These are phyloP conservation scores for Psidium friedrichsthalianum DNA, from an alignment of 345 rosid genomes.

Conservation along the genomic window DNA sequence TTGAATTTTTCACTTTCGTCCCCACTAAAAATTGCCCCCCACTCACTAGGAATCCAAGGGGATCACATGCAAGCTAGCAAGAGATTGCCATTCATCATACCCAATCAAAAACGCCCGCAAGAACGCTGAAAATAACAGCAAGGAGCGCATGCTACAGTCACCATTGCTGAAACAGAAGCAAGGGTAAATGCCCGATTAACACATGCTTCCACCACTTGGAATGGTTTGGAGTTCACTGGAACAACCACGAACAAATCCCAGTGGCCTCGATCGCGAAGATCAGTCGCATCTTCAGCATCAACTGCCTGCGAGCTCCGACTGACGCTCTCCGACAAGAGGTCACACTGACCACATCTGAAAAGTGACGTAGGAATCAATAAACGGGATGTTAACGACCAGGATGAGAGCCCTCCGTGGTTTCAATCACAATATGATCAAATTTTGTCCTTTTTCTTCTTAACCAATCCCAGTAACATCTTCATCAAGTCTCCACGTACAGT, in stretches of 20 bases:
- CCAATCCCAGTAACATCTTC: conserved; percentile 67
- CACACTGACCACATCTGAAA: not conserved
- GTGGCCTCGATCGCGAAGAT: not conserved
- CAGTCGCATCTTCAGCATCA: not conserved
- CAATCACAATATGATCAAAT: conserved; percentile 71
- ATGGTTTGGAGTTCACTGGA: not conserved
- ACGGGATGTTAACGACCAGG: not conserved
- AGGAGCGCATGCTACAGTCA: conserved; percentile 7
- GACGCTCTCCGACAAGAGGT: not conserved
- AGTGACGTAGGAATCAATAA: not conserved
- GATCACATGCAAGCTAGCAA: too few species aligned
- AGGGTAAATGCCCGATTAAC: not conserved
- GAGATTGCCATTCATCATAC: conserved; percentile 94
- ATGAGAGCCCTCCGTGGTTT: conserved; percentile 31
- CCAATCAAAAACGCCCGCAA: conserved; percentile 50
- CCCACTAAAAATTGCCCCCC: too few species aligned
- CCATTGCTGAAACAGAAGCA: conserved; percentile 7
- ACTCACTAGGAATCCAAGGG: too few species aligned
- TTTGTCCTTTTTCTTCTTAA: conserved; percentile 40
- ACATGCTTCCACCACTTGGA: not conserved
- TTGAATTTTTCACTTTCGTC: too few species aligned
- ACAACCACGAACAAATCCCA: not conserved
- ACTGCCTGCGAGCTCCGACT: not conserved
- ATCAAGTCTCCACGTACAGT: conserved; percentile 68
- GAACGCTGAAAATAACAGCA: conserved; percentile 43